phyloP scores from a whole-genome alignment of 495 filamentous ascomycete genomes.

The Friedmanniomyces endolithicus region DNA sequence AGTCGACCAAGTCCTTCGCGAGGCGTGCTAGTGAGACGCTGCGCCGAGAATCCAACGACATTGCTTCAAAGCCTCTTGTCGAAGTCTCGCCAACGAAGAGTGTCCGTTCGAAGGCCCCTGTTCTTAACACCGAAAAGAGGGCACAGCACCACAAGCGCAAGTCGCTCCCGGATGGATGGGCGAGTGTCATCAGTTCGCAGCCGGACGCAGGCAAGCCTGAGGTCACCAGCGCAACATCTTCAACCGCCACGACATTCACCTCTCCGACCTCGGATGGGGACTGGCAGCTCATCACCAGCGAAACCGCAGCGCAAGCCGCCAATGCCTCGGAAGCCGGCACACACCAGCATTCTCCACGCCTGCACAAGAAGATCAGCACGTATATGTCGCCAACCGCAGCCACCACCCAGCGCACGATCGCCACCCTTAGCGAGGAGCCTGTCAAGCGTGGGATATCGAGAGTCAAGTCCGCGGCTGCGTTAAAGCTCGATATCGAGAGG shows the following conservation, averaged over 20 bases:
- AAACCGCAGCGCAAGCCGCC: not conserved
- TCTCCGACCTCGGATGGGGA: not conserved
- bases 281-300: not conserved
- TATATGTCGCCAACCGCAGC: slow-evolving; percentile 20
- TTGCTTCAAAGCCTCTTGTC: not conserved
- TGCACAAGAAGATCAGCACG: slow-evolving; percentile 13
- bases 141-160: slow-evolving; percentile 7
- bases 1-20: slow-evolving; percentile 13
- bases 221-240: not conserved
- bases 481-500: not conserved
- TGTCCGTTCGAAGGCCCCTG: not conserved
- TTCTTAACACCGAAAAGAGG: slow-evolving; percentile 2
- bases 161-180: slow-evolving; percentile 11
- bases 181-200: not conserved
- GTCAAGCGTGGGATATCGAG: not conserved
- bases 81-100: not conserved
- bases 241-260: not conserved
- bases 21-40: slow-evolving; percentile 3
- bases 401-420: slow-evolving; percentile 10
- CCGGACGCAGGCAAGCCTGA: not conserved
- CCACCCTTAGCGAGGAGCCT: slow-evolving; percentile 7
- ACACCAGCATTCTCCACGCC: not conserved
- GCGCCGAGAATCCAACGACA: not conserved
- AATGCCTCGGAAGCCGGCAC: not conserved
- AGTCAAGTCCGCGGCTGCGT: not conserved